phyloP scores from a whole-genome alignment of 1,284 basidiomycete species.

The Meira miltonrushii region DNA sequence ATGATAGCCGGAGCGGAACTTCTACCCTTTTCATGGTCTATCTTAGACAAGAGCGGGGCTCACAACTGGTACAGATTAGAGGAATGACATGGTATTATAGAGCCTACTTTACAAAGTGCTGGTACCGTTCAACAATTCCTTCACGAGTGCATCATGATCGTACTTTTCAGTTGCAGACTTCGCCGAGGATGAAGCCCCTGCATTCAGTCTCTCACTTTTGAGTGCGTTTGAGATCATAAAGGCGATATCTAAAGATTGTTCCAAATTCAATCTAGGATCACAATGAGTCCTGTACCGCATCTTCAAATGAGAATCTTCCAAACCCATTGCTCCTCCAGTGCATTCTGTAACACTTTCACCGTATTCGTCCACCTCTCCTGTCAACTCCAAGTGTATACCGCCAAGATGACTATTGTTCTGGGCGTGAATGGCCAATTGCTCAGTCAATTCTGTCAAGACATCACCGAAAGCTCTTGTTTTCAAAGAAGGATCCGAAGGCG shows the following conservation, averaged over 20 bases:
- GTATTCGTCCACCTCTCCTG: constrained; percentile 85
- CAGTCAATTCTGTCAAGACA: constrained; percentile 68
- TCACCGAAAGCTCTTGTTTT: constrained; percentile 80
- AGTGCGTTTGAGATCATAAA: constrained; percentile 46
- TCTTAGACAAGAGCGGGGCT: too few relatives aligned
- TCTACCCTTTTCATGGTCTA: too few relatives aligned
- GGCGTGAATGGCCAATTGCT: constrained; percentile 57
- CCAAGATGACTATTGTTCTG: constrained; percentile 68
- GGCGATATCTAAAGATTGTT: constrained; percentile 56
- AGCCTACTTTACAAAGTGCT: not conserved
- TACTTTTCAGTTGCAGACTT: not conserved
- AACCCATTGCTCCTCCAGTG: constrained; percentile 60
- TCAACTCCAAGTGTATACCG: constrained; percentile 96
- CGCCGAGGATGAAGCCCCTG: not conserved
- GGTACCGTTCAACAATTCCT: constrained; percentile 1
- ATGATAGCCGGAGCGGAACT: too few relatives aligned
- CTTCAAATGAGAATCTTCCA: constrained; percentile 58
- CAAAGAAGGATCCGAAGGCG: constrained; percentile 38
- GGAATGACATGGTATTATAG: too few relatives aligned
- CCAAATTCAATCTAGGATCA: constrained; percentile 57
- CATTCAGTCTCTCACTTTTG: constrained; percentile 29
- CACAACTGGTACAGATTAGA: too few relatives aligned
- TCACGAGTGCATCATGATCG: not conserved
- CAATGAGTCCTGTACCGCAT: constrained; percentile 56
- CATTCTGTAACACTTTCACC: constrained; percentile 78